Percentiles rank a stretch among this genome's conserved stretches.
These are phyloP conservation scores for Hippophae gyantsensis DNA, from an alignment of 306 rosid genomes.

Conservation along the genomic window DNA sequence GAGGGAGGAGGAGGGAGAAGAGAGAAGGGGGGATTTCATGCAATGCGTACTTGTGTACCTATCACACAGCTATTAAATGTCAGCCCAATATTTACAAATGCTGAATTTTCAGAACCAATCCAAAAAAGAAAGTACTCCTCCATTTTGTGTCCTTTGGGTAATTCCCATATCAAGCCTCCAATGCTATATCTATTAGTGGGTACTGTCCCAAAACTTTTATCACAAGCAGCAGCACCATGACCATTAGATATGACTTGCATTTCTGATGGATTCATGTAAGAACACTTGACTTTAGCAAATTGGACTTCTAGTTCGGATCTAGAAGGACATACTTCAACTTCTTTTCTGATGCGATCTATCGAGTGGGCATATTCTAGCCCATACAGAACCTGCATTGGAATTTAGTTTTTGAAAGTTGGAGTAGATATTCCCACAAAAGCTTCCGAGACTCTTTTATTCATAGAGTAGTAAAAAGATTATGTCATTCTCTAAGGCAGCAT, in stretches of 20 bases:
- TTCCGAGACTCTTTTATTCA: too few species aligned
- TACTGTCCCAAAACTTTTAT: constrained; percentile 20
- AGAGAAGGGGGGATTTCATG: not conserved
- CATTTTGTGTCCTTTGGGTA: constrained; percentile 51
- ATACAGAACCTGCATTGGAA: constrained; percentile 58
- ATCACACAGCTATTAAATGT: constrained; percentile 78
- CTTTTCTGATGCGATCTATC: constrained; percentile 35
- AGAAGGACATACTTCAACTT: constrained; percentile 27
- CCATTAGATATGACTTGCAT: constrained; percentile 26
- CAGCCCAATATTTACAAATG: constrained; percentile 72
- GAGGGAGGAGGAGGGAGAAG: not conserved
- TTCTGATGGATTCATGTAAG: constrained; percentile 49
- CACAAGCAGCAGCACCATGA: constrained; percentile 13
- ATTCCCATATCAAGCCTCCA: constrained; percentile 76
- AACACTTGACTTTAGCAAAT: constrained; percentile 55
- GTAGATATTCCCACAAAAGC: too few species aligned
- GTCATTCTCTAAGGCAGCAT: too few species aligned
- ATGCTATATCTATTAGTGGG: constrained; percentile 29
- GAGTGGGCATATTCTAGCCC: constrained; percentile 71
- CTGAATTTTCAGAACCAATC: constrained; percentile 77
- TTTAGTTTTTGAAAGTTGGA: not conserved
- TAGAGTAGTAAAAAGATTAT: too few species aligned
- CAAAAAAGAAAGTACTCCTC: constrained; percentile 67
- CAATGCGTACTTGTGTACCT: constrained; percentile 33
- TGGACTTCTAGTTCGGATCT: constrained; percentile 28